Base-by-base conservation (phyloP, 129 eudicot genomes). In the Tanacetum coccineum region DNA sequence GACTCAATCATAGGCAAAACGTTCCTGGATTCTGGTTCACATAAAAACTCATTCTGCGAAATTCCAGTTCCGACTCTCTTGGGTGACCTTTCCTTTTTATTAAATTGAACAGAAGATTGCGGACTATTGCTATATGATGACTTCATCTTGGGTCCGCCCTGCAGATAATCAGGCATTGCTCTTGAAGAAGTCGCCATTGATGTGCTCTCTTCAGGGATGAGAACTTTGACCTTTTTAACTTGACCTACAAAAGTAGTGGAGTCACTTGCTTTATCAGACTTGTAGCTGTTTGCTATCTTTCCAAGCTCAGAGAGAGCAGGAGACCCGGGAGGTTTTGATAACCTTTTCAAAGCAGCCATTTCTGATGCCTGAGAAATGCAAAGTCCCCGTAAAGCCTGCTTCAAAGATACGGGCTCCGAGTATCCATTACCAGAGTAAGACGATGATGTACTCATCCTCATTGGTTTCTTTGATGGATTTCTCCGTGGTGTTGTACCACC, bases 391-490 rank as follows among this genome's bases (percentile, higher is more conserved):
- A 73, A 48, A 10, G 77, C 52, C 55, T 73, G 77, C 63, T 73
- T 73, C 47, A 73, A 46, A 1, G 95, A 82, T 13, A 87, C 81
- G 1, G 89, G 87, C 66, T 91, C 95, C 7, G 93, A 78, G 71
- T 85, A 74, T 36, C 87, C 91, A 53, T 74, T 78, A 44, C 82
- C 86, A 3, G 95, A 85, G 40, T 85, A 76, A 55, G 70, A 78
- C 30, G 68, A 65, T 9, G 80, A 76, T 6, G 80, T 76, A 53
- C 82, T 74, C 64, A 28, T 60, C 67, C 85, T 72, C 85, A 85
- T 81, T 19, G 95, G 93, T 81, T 73, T 91, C 85, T 87, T 91
- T 50, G 81, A 74, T 22, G 85, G 55, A 61, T 87, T 83, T 76
- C 80, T 79, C 61, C 84, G 68, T 30, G 86, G 71, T 28, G 76